Evolutionary conservation across 2,329 filamentous ascomycete species (phyloP).

Genomic region (Cladobotryum protrusum): DNA sequence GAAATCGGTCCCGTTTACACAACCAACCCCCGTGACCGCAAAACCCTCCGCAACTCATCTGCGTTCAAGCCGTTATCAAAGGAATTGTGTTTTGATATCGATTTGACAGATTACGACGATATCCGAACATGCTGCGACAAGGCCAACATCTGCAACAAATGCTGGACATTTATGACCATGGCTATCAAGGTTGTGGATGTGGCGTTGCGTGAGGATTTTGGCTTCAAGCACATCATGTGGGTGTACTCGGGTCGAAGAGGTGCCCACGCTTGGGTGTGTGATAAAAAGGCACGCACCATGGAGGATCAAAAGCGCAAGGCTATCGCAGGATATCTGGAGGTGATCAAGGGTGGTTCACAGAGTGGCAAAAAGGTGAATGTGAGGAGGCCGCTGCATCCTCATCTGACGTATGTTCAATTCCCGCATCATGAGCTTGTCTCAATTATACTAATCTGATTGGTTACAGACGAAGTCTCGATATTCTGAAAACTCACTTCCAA

Average conservation of each 20-base stretch:
- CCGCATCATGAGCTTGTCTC: neutral
- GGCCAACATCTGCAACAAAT: slow-evolving; percentile 87
- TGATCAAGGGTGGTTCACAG: slow-evolving; percentile 80
- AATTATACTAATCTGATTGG: slow-evolving; percentile 12
- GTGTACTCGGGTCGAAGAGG: slow-evolving; percentile 96
- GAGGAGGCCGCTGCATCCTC: slow-evolving; percentile 80
- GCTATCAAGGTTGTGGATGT: slow-evolving; percentile 88
- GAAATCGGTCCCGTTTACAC: slow-evolving; percentile 98
- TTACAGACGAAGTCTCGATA: slow-evolving; percentile 69
- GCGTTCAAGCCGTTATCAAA: slow-evolving; percentile 85
- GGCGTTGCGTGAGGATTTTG: slow-evolving; percentile 87
- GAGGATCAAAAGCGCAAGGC: slow-evolving; percentile 81
- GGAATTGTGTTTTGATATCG: slow-evolving; percentile 97
- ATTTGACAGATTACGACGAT: slow-evolving; percentile 97
- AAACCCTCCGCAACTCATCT: slow-evolving; percentile 71
- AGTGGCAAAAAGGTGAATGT: slow-evolving; percentile 82
- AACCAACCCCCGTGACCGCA: slow-evolving; percentile 88
- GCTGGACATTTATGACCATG: slow-evolving; percentile 98
- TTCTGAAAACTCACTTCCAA: slow-evolving; percentile 79
- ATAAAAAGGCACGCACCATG: slow-evolving; percentile 75
- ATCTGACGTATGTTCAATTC: slow-evolving; percentile 56
- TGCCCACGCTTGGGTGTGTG: slow-evolving; percentile 97
- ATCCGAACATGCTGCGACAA: slow-evolving; percentile 92
- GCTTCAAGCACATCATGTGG: slow-evolving; percentile 95
- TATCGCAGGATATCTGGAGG: slow-evolving; percentile 82